These are phyloP conservation scores for Solanum aculeatissimum DNA, from an alignment of 305 asterid genomes.

Conservation along the genomic window DNA sequence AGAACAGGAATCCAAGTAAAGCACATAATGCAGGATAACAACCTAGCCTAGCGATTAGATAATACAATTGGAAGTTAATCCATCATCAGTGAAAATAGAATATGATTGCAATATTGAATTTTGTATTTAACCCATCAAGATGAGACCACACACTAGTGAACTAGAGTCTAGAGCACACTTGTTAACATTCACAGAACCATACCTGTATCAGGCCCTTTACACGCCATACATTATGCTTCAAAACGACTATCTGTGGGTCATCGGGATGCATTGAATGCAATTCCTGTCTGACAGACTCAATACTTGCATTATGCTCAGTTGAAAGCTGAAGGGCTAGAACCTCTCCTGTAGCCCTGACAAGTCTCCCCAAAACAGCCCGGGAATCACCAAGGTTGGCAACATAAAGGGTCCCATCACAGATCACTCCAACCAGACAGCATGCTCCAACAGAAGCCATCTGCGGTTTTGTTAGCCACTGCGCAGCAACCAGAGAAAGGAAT, in stretches of 20 bases:
- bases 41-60: background rate
- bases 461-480: constrained; percentile 68
- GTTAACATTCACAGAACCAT: background rate
- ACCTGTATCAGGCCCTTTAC: constrained; percentile 96
- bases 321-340: constrained; percentile 82
- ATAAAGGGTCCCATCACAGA: constrained; percentile 65
- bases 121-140: background rate
- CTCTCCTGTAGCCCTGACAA: constrained; percentile 79
- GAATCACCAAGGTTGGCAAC: constrained; percentile 88
- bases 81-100: background rate
- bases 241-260: constrained; percentile 73
- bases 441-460: constrained; percentile 94
- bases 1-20: background rate
- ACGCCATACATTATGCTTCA: constrained; percentile 93
- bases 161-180: background rate
- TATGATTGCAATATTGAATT: background rate
- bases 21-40: background rate
- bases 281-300: constrained; percentile 83
- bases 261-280: constrained; percentile 80
- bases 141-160: background rate
- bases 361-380: constrained; percentile 90
- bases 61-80: background rate
- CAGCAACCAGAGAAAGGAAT: constrained; percentile 58
- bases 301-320: constrained; percentile 79
- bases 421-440: constrained; percentile 73